Base-by-base conservation (phyloP, 805 yeast genomes). In the Ogataea henricii region DNA sequence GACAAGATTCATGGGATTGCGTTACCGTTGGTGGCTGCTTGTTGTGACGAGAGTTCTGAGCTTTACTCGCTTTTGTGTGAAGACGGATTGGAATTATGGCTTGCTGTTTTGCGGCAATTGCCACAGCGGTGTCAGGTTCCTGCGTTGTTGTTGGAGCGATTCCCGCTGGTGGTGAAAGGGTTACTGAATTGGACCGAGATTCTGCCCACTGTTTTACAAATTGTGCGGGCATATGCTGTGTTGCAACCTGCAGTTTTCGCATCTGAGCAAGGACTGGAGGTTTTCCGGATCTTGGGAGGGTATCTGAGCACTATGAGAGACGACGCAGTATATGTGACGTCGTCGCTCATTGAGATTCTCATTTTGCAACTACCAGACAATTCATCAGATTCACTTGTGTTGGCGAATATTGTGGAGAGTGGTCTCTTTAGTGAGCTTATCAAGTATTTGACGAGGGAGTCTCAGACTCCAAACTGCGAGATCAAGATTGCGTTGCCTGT, bases 71-170 rank as follows among this genome's bases (percentile, higher is more conserved):
- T 87, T 45, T 64, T 91, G 8, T 76, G 85, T 16, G 97, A 91
- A 61, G 97, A 91, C 67, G 96, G 95, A 0, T 82, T 79, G 60
- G 96, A 89, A 47, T 70, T 91, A 35, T 89, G 96, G 96, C 71
- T 78, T n/a, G 73, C 84, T 1, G 63, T 87, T 2, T 62, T 89
- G 43, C 87, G 81, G 52, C 81, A 82, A 51, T 77, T 78, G 45
- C 87, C 92, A 0, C 33, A 55, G 1, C 52, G 60, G 12, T 43
- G 48, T 4, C 55, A 65, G 3, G 50, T 69, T 3, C 69, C 74
- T 4, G 67, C 66, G 25, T 63, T 66, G 12, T 64, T 87, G 22
- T 46, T 73, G 3, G 68, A 69, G 14, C 56, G 77, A 14, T 74
- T 85, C 52, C 79, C 78, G 7, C 67, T 79, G 52, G 65, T 85